Evolutionary conservation across 2,329 filamentous ascomycete species (phyloP).

Genomic region (Endoconidiophora laricicola): DNA sequence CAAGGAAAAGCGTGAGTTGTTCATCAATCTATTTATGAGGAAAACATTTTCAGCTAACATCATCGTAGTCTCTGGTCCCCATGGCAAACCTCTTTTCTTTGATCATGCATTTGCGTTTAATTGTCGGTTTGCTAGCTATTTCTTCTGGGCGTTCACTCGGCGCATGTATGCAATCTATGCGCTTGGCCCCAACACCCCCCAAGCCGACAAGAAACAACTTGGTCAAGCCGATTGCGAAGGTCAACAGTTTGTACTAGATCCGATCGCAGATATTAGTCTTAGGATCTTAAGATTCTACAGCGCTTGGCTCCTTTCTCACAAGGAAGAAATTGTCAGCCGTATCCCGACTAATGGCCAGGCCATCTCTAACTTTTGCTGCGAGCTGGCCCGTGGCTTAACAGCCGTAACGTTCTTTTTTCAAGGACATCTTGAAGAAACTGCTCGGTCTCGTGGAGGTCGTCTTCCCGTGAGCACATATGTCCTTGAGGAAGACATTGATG

Average conservation of each 20-base stretch:
- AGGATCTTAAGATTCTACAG: constrained; percentile 13
- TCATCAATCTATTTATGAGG: background rate
- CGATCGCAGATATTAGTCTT: constrained; percentile 10
- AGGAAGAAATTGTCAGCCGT: constrained; percentile 3
- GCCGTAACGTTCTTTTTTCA: constrained; percentile 10
- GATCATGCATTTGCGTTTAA: constrained; percentile 7
- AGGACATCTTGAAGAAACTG: constrained; percentile 6
- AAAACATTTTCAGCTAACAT: background rate
- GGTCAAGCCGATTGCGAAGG: constrained; percentile 24
- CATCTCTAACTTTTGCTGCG: constrained; percentile 8
- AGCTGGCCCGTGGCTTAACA: constrained; percentile 12
- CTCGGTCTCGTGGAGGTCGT: background rate
- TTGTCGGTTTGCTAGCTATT: constrained; percentile 9
- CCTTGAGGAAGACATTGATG: constrained; percentile 12
- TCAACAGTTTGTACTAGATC: background rate
- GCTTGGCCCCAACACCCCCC: constrained; percentile 2
- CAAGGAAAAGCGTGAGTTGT: constrained; percentile 21
- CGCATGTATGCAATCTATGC: constrained; percentile 8
- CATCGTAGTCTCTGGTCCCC: constrained; percentile 27
- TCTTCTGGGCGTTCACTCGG: constrained; percentile 6
- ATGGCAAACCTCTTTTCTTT: constrained; percentile 7
- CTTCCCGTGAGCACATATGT: constrained; percentile 12
- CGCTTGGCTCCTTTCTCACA: constrained; percentile 13
- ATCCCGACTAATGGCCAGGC: constrained; percentile 1
- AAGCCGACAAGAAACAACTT: constrained; percentile 9